Percentiles rank a stretch among this genome's conserved stretches.
phyloP scores from a whole-genome alignment of 306 rosid genomes.

The Psophocarpus tetragonolobus region DNA sequence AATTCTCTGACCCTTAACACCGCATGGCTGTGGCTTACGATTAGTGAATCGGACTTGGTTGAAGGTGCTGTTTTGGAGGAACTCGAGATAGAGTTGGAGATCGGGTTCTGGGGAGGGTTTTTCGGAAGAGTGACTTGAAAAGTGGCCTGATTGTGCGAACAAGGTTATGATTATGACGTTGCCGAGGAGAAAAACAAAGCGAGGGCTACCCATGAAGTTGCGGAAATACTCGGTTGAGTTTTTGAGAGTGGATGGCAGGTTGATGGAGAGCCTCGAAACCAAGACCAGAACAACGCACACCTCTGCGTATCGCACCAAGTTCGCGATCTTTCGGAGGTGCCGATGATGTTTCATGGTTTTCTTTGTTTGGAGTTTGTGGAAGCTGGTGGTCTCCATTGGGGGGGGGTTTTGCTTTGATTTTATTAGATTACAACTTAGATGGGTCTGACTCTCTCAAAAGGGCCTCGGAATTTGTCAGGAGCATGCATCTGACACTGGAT shows the following conservation, averaged over 20 bases:
- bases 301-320: slow-evolving; percentile 55
- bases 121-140: slow-evolving; percentile 40
- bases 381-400: slow-evolving; percentile 59
- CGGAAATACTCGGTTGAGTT: slow-evolving; percentile 57
- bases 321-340: slow-evolving; percentile 52
- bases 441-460: slow-evolving; percentile 43
- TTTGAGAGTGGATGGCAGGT: slow-evolving; percentile 60
- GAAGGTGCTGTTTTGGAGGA: slow-evolving; percentile 47
- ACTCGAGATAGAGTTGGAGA: slow-evolving; percentile 67
- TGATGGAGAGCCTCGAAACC: slow-evolving; percentile 58
- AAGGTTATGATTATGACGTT: slow-evolving; percentile 69
- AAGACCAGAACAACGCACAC: slow-evolving; percentile 58
- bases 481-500: slow-evolving; percentile 26
- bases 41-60: neutral
- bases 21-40: neutral
- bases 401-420: neutral
- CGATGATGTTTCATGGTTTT: slow-evolving; percentile 55
- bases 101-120: slow-evolving; percentile 36
- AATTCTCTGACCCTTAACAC: neutral
- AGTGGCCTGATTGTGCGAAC: slow-evolving; percentile 63
- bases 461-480: slow-evolving; percentile 23
- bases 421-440: neutral
- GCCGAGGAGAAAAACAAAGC: slow-evolving; percentile 69
- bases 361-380: slow-evolving; percentile 52
- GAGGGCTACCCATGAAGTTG: slow-evolving; percentile 50